phyloP scores from a whole-genome alignment of 805 yeast species.

The Yarrowia sp. region DNA sequence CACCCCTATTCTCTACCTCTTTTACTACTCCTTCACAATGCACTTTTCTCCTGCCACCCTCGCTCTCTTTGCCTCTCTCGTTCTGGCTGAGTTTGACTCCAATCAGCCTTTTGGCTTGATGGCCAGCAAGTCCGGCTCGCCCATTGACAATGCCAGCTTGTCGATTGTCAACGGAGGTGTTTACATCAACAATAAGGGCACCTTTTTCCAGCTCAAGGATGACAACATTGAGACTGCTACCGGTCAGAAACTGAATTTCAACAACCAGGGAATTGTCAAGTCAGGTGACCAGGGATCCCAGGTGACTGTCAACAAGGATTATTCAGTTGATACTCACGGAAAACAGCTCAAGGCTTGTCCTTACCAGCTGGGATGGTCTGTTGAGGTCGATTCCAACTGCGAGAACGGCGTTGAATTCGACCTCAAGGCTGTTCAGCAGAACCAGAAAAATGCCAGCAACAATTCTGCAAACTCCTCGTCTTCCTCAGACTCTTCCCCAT shows the following conservation, averaged over 20 bases:
- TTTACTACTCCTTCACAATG: not conserved
- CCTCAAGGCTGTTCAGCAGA: not conserved
- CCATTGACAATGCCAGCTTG: not conserved
- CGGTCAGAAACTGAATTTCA: slow-evolving; percentile 2
- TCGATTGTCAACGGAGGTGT: not conserved
- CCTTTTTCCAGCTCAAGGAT: slow-evolving; percentile 13
- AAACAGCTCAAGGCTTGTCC: not conserved
- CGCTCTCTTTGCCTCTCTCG: not conserved
- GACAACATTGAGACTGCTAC: not conserved
- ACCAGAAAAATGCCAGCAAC: too few species aligned
- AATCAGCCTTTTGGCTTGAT: slow-evolving; percentile 14
- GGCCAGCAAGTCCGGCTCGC: slow-evolving; percentile 8
- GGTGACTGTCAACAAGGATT: not conserved
- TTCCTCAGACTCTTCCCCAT: too few species aligned
- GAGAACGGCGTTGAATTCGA: not conserved
- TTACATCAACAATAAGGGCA: slow-evolving; percentile 5
- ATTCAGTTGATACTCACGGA: not conserved
- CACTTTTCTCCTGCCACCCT: not conserved
- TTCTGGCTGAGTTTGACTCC: slow-evolving; percentile 2
- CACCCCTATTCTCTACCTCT: not conserved
- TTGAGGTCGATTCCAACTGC: not conserved
- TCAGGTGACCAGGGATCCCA: not conserved
- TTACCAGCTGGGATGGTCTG: not conserved
- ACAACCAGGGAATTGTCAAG: not conserved
- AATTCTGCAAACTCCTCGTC: too few species aligned